Evolutionary conservation across 208 protist species (phyloP).

Genomic region (Entamoeba moshkovskii): DNA sequence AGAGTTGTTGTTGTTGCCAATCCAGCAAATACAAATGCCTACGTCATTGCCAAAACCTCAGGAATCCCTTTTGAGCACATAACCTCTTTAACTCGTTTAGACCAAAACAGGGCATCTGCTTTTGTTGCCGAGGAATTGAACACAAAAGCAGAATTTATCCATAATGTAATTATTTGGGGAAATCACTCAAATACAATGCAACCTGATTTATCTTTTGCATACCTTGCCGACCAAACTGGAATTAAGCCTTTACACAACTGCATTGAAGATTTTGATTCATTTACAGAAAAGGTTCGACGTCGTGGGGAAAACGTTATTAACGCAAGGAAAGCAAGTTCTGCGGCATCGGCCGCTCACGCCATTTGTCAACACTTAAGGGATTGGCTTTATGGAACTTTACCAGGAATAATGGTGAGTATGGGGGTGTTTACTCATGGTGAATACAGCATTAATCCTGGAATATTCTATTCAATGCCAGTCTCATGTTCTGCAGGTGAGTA

Average conservation of each 20-base stretch:
- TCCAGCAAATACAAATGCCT: constrained; percentile 37
- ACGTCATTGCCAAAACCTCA: constrained; percentile 7
- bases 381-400: constrained; percentile 48
- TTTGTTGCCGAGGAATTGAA: constrained; percentile 1
- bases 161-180: constrained; percentile 24
- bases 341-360: constrained; percentile 73
- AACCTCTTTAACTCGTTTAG: constrained; percentile 30
- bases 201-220: neutral
- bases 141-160: neutral
- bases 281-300: neutral
- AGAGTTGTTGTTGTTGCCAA: constrained; percentile 39
- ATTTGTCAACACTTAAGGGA: constrained; percentile 49
- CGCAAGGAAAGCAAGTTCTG: constrained; percentile 56
- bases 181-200: constrained; percentile 34
- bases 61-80: constrained; percentile 25
- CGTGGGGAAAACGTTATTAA: constrained; percentile 72
- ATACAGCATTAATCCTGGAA: constrained; percentile 21
- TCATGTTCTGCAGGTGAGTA: neutral
- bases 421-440: neutral
- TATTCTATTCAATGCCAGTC: constrained; percentile 16
- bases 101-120: constrained; percentile 26
- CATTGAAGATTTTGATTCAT: constrained; percentile 45
- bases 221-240: neutral
- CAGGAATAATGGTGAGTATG: constrained; percentile 7
- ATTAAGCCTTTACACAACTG: constrained; percentile 56